Conservation (phyloP, 2,329 filamentous ascomycete species). For the Aspergillus sp. region DNA sequence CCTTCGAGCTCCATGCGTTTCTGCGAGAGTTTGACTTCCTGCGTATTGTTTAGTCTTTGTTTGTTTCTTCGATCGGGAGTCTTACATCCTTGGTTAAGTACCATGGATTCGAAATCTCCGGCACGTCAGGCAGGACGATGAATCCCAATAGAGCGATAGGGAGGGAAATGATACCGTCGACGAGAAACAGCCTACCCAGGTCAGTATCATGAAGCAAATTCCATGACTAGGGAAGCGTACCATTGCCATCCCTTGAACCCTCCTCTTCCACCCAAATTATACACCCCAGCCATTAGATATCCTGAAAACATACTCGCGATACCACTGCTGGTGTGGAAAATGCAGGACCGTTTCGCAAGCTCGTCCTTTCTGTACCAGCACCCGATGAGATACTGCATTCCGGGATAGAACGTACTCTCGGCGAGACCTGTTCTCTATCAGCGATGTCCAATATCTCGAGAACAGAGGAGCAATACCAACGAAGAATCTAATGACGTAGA, state of each 20-base stretch:
- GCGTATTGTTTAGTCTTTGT: not conserved
- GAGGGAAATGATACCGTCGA: conserved; percentile 55
- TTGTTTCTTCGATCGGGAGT: not conserved
- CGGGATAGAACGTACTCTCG: conserved; percentile 54
- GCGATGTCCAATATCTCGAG: not conserved
- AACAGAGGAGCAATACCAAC: conserved; percentile 33
- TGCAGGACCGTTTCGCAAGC: conserved; percentile 53
- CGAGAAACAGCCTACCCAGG: conserved; percentile 47
- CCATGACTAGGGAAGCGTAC: conserved; percentile 15
- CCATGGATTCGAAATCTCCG: conserved; percentile 51
- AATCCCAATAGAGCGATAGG: conserved; percentile 54
- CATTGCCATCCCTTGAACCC: conserved; percentile 57
- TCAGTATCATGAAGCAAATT: not conserved
- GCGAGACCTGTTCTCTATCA: conserved; percentile 37
- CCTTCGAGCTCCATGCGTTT: conserved; percentile 54
- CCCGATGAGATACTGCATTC: conserved; percentile 54
- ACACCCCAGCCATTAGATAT: conserved; percentile 56
- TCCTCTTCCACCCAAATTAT: conserved; percentile 48
- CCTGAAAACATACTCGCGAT: conserved; percentile 48
- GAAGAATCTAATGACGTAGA: conserved; percentile 52
- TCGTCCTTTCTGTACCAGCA: conserved; percentile 54
- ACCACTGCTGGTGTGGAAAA: conserved; percentile 51
- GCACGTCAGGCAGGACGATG: conserved; percentile 51
- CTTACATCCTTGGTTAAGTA: conserved; percentile 45
- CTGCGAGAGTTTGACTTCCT: conserved; percentile 48